Evolutionary conservation across 2,329 filamentous ascomycete species (phyloP), one percentile per base, ranked within the genome.

Genomic region (Aureobasidium sp.): DNA sequence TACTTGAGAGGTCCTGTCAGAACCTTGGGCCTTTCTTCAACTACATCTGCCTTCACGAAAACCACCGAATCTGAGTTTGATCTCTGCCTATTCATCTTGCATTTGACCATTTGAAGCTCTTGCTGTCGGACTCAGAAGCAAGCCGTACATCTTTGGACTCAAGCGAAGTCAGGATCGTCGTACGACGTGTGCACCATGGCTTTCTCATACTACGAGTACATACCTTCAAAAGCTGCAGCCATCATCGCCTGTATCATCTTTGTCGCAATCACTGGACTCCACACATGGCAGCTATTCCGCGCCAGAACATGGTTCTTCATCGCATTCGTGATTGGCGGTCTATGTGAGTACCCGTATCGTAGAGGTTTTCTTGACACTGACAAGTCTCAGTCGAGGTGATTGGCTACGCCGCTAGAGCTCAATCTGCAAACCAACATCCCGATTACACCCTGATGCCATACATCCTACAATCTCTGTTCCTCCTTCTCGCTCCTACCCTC

Each of bases 231-330:
- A 0, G 29, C 63, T 0, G 74, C 70, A 0, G 77, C 74, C 1
- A 61, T 73, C 16, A 63, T 75, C 4, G 77, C 79, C 55, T 62
- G 67, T 8, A 56, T 72, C 22, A 61, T 81, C 1, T 79, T 79
- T 59, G 50, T 60, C 17, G 41, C 71, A 5, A 60, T 71, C 5
- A 75, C 77, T 2, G 44, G 60, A 0, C 58, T 62, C 1, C 76
- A 80, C 56, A 56, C 59, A 1, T 74, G 64, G 55, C 69, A 70
- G 22, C 66, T 77, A 37, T 59, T 70, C 17, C 71, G 65, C 22
- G 70, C 70, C 2, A 65, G 69, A 29, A 72, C 70, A 10, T 78
- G 74, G 70, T 80, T 75, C 58, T 76, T 76, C 55, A 64, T 71
- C 1, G 68, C 72, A 0, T 71, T 79, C 49, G 57, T 73, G 14